Conservation (phyloP, 2,329 filamentous ascomycete species). For the Neonectria hederae region DNA sequence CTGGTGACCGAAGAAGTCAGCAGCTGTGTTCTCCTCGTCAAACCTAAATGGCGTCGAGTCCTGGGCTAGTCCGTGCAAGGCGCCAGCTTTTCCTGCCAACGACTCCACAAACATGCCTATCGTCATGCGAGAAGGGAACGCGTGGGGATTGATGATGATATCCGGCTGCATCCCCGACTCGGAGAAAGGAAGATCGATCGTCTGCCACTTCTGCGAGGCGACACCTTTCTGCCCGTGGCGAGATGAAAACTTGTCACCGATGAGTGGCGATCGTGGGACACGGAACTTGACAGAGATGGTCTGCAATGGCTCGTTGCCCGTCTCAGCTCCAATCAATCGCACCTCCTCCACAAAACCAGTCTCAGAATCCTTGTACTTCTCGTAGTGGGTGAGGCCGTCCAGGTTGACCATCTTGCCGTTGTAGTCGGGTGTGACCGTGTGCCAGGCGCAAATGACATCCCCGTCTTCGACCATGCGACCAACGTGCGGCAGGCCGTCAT, state of each 20-base stretch:
- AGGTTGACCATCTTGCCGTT: constrained; percentile 83
- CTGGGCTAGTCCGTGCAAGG: constrained; percentile 93
- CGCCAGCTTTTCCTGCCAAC: constrained; percentile 91
- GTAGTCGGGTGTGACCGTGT: constrained; percentile 85
- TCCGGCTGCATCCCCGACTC: constrained; percentile 97
- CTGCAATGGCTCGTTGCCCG: constrained; percentile 83
- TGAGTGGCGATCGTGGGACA: constrained; percentile 87
- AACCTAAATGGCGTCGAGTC: constrained; percentile 97
- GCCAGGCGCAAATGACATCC: constrained; percentile 87
- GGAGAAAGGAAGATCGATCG: constrained; percentile 93
- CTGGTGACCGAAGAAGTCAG: constrained; percentile 95
- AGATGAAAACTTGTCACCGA: constrained; percentile 99
- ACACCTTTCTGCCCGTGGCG: constrained; percentile 99
- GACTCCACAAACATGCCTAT: constrained; percentile 99
- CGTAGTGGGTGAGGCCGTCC: constrained; percentile 85
- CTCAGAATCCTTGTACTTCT: constrained; percentile 95
- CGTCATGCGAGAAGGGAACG: constrained; percentile 99
- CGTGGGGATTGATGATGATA: constrained; percentile 98
- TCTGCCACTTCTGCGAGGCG: constrained; percentile 93
- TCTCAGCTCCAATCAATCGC: constrained; percentile 86
- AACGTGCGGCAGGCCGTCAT: constrained; percentile 85
- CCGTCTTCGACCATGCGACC: constrained; percentile 82
- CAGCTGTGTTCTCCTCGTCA: constrained; percentile 89
- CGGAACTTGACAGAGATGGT: constrained; percentile 93
- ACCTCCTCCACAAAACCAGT: constrained; percentile 92